phyloP scores from a whole-genome alignment of 345 rosid species.

The Melaleuca quinquenervia region DNA sequence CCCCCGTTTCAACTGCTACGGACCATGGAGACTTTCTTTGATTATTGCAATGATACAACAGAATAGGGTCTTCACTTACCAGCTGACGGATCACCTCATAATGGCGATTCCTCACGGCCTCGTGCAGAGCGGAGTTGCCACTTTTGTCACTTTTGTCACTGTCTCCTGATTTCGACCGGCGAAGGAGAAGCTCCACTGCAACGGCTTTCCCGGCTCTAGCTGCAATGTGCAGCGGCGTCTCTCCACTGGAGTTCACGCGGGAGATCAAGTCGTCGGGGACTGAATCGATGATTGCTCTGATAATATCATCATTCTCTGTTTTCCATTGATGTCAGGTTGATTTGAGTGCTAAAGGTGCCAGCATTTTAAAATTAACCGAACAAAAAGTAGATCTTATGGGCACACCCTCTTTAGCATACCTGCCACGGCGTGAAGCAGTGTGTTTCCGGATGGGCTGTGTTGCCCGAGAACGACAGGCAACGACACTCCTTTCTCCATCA shows the following conservation, averaged over 20 bases:
- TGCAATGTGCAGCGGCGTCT: neutral
- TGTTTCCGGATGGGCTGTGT: neutral
- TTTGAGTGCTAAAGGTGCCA: neutral
- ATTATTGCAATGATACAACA: rapidly evolving
- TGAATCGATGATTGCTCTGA: neutral
- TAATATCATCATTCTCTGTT: neutral
- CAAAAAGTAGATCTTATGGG: neutral
- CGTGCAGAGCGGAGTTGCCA: neutral
- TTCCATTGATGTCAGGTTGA: neutral
- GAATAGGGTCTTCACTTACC: neutral
- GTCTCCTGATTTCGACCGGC: neutral
- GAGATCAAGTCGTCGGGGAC: neutral
- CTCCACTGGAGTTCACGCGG: neutral
- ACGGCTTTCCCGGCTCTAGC: neutral
- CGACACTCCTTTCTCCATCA: neutral
- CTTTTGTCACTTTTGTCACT: neutral
- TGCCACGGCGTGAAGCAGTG: neutral
- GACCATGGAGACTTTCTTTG: neutral
- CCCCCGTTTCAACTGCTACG: neutral
- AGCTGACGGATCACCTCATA: neutral
- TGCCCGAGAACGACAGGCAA: neutral
- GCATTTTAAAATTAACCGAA: neutral
- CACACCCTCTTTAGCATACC: neutral
- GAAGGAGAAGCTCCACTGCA: neutral
- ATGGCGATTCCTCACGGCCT: neutral